Base-by-base conservation (phyloP, 2,329 filamentous ascomycete genomes). In the Sporothrix humicola region DNA sequence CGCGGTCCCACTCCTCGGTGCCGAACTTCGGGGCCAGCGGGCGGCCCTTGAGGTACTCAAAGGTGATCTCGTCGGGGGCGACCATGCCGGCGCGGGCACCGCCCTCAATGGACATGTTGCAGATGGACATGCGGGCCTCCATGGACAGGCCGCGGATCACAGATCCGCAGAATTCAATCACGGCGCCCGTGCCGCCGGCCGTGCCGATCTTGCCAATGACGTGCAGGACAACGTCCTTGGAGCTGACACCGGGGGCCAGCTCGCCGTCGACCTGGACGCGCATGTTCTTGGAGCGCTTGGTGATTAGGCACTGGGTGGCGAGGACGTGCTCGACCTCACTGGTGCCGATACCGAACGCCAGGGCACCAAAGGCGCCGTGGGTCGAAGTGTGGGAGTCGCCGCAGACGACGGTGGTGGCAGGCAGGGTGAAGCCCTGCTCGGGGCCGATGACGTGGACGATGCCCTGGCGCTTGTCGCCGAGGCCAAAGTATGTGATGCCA, bases 361-460 rank as follows among this genome's bases (percentile, higher is more conserved):
- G 89, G 78, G 95, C 89, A 77, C 96, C 96, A 79, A 98, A 99
- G 71, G 96, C 96, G 79, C 96, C 96, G 84, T 99, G 96, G 76
- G 96, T 99, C 37, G 95, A 98, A 65, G 96, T 99, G 82, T 99
- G 96, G 80, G 93, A 97, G 87, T 99, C 96, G 82, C 96, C 96
- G 81, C 96, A 98, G 77, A 98, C 96, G 52, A 98, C 93, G 2
- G 96, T 99, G 72, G 96, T 98, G 78, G 94, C 96, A 58, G 96
- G 96, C 52, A 98, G 91, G 73, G 96, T 99, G 87, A 99, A 99
- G 78, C 96, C 96, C 84, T 99, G 96, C 86, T 99, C 96, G 56
- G 96, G 96, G 50, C 96, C 96, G 79, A 99, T 98, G 79, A 99
- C 93, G 84, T 99, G 96, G 74, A 98, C 96, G 79, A 99, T 99